A percentile compares a stretch with the other conserved stretches of the same genome.
These are phyloP conservation scores for Gloeophyllum trabeum DNA, from an alignment of 768 basidiomycete species.

Conservation along the genomic window DNA sequence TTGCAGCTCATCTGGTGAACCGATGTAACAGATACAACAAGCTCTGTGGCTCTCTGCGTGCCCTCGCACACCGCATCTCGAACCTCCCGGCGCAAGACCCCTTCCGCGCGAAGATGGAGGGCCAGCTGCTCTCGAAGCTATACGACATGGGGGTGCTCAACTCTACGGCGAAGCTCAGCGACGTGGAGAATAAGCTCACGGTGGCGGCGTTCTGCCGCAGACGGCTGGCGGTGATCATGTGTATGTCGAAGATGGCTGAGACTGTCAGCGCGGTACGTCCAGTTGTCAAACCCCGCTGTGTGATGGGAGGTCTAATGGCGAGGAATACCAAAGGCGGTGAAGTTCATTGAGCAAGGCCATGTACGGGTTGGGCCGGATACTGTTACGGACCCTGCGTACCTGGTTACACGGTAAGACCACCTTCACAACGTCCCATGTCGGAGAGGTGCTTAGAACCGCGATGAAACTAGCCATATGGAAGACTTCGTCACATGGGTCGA, in stretches of 20 bases:
- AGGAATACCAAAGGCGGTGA: constrained; percentile 59
- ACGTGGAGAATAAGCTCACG: constrained; percentile 89
- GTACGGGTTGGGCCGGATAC: constrained; percentile 94
- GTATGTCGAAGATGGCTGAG: constrained; percentile 90
- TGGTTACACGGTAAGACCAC: constrained; percentile 70
- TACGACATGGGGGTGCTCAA: constrained; percentile 96
- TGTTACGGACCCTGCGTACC: constrained; percentile 90
- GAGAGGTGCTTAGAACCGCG: too few relatives aligned
- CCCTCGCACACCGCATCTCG: constrained; percentile 79
- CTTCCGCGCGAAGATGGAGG: constrained; percentile 76
- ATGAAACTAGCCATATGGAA: constrained; percentile 88
- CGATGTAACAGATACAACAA: constrained; percentile 70
- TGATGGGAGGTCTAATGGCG: too few relatives aligned
- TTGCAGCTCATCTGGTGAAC: constrained; percentile 1
- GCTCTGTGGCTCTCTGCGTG: constrained; percentile 77
- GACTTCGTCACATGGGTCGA: constrained; percentile 99
- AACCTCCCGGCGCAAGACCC: constrained; percentile 85
- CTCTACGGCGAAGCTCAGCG: constrained; percentile 78
- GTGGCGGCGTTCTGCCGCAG: constrained; percentile 91
- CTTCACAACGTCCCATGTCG: too few relatives aligned
- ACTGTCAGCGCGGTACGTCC: constrained; percentile 84
- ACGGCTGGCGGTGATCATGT: constrained; percentile 86
- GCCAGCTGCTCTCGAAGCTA: constrained; percentile 81
- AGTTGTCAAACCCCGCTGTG: too few relatives aligned
- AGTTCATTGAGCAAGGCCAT: constrained; percentile 97